Percentiles rank a stretch among this genome's conserved stretches.
Evolutionary conservation across 2,329 filamentous ascomycete genomes (phyloP).

Genomic region (Emergomyces orientalis): DNA sequence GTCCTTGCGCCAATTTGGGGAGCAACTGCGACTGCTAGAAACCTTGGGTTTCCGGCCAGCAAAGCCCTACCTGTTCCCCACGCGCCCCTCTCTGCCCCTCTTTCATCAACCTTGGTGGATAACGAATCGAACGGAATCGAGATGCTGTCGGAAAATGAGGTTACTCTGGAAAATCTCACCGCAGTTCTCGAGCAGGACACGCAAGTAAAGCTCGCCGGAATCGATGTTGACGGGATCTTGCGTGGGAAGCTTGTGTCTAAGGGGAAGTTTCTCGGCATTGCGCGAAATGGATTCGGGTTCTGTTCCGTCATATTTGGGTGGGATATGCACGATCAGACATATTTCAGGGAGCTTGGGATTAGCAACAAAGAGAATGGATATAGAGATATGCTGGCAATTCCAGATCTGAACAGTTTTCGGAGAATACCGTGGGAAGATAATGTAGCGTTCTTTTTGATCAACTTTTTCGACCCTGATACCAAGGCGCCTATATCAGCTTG

Average conservation of each 20-base stretch:
- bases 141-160: conserved; percentile 7
- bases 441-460: conserved; percentile 75
- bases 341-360: conserved; percentile 72
- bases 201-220: conserved; percentile 76
- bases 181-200: conserved; percentile 59
- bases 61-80: background rate
- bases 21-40: background rate
- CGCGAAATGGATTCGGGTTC: conserved; percentile 77
- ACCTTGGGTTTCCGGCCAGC: background rate
- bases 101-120: background rate
- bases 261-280: conserved; percentile 81
- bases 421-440: conserved; percentile 87
- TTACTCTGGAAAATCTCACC: conserved; percentile 55
- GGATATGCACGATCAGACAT: conserved; percentile 94
- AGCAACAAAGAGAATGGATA: conserved; percentile 90
- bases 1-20: background rate
- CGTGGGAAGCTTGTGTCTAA: conserved; percentile 88
- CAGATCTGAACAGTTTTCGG: conserved; percentile 67
- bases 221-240: conserved; percentile 79
- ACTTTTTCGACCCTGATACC: conserved; percentile 74
- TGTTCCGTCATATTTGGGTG: conserved; percentile 92
- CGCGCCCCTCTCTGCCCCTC: background rate
- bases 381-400: conserved; percentile 70
- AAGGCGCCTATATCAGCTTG: conserved; percentile 63
- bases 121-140: background rate